phyloP scores from a whole-genome alignment of 495 filamentous ascomycete species.

The Alectoria sarmentosa region DNA sequence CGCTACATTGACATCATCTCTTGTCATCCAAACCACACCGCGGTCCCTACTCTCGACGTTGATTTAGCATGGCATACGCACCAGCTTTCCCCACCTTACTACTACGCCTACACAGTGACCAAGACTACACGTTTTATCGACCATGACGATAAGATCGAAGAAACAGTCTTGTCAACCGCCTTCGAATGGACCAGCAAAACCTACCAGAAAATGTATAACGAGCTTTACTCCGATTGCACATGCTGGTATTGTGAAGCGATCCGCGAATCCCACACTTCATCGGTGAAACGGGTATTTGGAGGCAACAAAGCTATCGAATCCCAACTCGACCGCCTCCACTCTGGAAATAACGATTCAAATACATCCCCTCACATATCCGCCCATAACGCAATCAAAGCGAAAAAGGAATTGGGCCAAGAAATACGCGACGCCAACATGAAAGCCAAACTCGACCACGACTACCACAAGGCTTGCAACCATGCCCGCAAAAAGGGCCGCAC shows the following conservation, averaged over 20 bases:
- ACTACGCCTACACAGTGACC: not conserved
- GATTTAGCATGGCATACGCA: conserved; percentile 74
- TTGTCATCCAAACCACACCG: conserved; percentile 43
- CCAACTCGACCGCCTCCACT: conserved; percentile 47
- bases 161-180: conserved; percentile 10
- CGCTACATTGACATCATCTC: conserved; percentile 64
- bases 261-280: conserved; percentile 51
- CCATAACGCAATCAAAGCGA: conserved; percentile 18
- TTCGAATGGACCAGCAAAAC: conserved; percentile 61
- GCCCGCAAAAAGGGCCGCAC: conserved; percentile 52
- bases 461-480: conserved; percentile 54
- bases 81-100: conserved; percentile 49
- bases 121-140: conserved; percentile 53
- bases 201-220: conserved; percentile 54
- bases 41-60: conserved; percentile 81
- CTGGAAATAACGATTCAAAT: conserved; percentile 31
- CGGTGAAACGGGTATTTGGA: conserved; percentile 28
- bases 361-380: conserved; percentile 32
- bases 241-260: conserved; percentile 90
- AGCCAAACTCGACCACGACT: conserved; percentile 50
- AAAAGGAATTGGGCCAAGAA: not conserved
- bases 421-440: conserved; percentile 27
- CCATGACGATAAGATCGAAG: conserved; percentile 69
- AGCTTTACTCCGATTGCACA: conserved; percentile 74
- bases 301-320: conserved; percentile 36